Evolutionary conservation across 306 rosid genomes (phyloP), one percentile per base, ranked within the genome.

Genomic region (Sicyos edulis): DNA sequence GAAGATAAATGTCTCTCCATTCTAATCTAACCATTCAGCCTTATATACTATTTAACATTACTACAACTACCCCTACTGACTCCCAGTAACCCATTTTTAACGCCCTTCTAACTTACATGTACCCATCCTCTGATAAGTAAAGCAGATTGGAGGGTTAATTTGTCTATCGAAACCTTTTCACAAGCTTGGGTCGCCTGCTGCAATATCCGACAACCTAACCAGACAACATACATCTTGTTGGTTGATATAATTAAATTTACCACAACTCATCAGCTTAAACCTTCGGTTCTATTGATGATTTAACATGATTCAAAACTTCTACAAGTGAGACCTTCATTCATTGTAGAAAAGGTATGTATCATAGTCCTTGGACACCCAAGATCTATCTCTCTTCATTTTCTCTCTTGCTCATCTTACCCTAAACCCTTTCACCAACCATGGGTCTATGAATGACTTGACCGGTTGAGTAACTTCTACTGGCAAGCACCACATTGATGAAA

Each of bases 71-170:
- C 45, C 45, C 11, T 60, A 32, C 20, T 22, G 12, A 58, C 7
- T 24, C 40, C 37, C 9, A 60, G 37, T 29, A 60, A 59, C 37
- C n/a, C 14, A 0, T 45, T 45, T 10, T 13, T 45, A 45, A 45
- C 13, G 0, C 50, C 63, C 64, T 13, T 58, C 64, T 52, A 52
- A 16, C 65, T 59, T 13, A 24, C 11, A 17, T 59, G 19, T 26
- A 59, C 65, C 45, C 17, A 22, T 57, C 63, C 40, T 60, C 34
- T 29, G 12, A 60, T 60, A 60, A 60, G 66, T 58, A 59, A 59
- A 59, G 5, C 20, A 6, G 2, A 60, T 60, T 60, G 19, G 45
- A 29, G 66, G 19, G 17, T 2, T 59, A 56, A 57, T 57, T 57
- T 57, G 17, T 50, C 54, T 13, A 15, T 16, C 20, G 15, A 21